Base-by-base conservation (phyloP, 345 rosid species). In the Pugionium cornutum region DNA sequence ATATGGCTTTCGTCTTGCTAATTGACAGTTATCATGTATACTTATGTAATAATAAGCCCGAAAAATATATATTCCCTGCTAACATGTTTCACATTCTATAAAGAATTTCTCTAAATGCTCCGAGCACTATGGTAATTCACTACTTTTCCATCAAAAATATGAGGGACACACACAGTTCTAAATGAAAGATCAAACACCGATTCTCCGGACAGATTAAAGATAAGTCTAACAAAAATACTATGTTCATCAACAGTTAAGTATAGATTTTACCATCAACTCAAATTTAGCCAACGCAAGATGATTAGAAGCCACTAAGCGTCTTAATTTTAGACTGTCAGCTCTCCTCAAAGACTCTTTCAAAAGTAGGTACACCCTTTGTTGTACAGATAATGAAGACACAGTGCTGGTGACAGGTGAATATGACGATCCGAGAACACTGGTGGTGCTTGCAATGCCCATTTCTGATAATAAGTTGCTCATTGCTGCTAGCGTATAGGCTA, bases 251-350 rank as follows among this genome's bases (percentile, higher is more conserved):
- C 46, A 67, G 8, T n/a, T 63, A 74, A 3, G 27, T 10, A 39
- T n/a, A 48, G 53, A 51, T 65, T 81, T 84, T 64, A 90, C 97
- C 86, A 82, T 80, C 74, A 94, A 79, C 71, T 88, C 86, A 80
- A 94, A 90, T 74, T 88, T 90, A 40, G 97, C 99, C 90, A 88
- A 83, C 6, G 96, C 89, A 67, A 94, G 95, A 83, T 90, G 96
- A 80, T 83, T 88, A 63, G 96, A 83, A 72, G 97, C 97, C 72
- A 88, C 84, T 76, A 94, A 61, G 66, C 86, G 80, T 75, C 83
- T 86, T 80, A 94, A 73, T 68, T 80, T 88, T 63, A 90, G 83
- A 67, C 79, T 88, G 70, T 94, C 97, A 18, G 97, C 97, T 82
- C 89, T 85, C 80, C 82, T 84, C 26, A 84, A 78, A 66, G 99